A percentile compares a stretch with the other conserved stretches of the same genome.
phyloP scores from a whole-genome alignment of 2,329 filamentous ascomycete species.

The Penicillium thymicola region DNA sequence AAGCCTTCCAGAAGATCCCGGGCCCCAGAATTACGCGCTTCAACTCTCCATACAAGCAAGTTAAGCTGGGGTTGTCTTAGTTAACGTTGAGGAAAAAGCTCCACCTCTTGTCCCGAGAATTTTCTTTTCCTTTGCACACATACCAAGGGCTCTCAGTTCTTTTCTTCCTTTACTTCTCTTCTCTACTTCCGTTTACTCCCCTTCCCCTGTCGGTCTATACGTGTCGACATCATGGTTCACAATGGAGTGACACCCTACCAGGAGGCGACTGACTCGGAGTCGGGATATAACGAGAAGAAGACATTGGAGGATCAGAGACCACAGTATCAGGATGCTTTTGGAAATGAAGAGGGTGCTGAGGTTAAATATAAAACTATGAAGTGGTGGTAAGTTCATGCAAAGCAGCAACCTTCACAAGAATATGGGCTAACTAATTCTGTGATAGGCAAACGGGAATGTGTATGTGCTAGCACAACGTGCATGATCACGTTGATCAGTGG shows the following conservation, averaged over 20 bases:
- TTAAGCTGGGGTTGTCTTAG: slow-evolving; percentile 14
- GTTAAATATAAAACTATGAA: slow-evolving; percentile 25
- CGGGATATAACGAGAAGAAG: slow-evolving; percentile 18
- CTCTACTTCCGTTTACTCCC: not conserved
- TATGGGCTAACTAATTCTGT: not conserved
- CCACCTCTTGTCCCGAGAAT: slow-evolving; percentile 14
- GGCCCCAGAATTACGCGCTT: slow-evolving; percentile 17
- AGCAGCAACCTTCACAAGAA: not conserved
- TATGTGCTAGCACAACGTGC: slow-evolving; percentile 5
- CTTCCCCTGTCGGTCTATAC: not conserved
- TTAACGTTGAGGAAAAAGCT: slow-evolving; percentile 14
- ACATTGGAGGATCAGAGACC: slow-evolving; percentile 7
- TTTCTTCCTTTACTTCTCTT: not conserved
- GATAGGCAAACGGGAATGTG: slow-evolving; percentile 24
- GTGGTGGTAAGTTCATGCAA: slow-evolving; percentile 20
- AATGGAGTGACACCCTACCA: slow-evolving; percentile 13
- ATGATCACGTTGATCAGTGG: not conserved
- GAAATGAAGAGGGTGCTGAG: slow-evolving; percentile 19
- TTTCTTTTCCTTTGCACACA: slow-evolving; percentile 12
- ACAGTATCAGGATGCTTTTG: slow-evolving; percentile 18
- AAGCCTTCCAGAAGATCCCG: slow-evolving; percentile 13
- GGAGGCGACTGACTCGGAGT: slow-evolving; percentile 18
- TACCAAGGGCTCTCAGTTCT: not conserved
- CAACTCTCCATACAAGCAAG: slow-evolving; percentile 10
- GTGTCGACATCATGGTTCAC: slow-evolving; percentile 13